Evolutionary conservation across 2,329 filamentous ascomycete genomes (phyloP).

Genomic region (Pseudogymnoascus sp.): DNA sequence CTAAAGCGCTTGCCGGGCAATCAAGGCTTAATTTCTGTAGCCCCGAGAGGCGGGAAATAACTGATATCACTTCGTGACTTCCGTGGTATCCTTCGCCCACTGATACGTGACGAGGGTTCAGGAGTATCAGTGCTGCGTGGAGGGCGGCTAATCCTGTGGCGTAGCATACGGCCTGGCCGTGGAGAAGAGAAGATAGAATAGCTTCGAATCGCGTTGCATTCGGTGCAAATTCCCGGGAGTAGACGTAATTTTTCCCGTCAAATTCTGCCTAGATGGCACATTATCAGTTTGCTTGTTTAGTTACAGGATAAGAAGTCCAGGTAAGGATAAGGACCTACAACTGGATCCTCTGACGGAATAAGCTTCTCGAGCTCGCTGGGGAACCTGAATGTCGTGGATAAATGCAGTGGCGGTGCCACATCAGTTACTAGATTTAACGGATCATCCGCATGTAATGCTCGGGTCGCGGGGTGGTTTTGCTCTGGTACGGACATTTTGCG

Average conservation of each 20-base stretch:
- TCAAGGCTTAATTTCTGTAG: constrained; percentile 66
- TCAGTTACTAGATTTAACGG: constrained; percentile 64
- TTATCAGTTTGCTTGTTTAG: constrained; percentile 2
- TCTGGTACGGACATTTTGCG: neutral
- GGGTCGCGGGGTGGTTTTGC: neutral
- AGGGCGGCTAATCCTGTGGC: constrained; percentile 79
- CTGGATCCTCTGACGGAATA: constrained; percentile 41
- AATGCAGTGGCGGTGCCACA: constrained; percentile 81
- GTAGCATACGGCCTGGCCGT: constrained; percentile 67
- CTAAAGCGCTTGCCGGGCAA: constrained; percentile 57
- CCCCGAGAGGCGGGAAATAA: constrained; percentile 69
- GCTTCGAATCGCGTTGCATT: constrained; percentile 81
- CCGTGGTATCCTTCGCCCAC: constrained; percentile 88
- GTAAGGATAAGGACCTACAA: constrained; percentile 38
- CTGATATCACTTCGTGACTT: constrained; percentile 72
- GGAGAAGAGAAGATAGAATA: constrained; percentile 66
- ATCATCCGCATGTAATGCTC: constrained; percentile 67
- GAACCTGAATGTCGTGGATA: constrained; percentile 92
- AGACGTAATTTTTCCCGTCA: constrained; percentile 58
- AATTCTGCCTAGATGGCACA: constrained; percentile 32
- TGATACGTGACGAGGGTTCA: constrained; percentile 76
- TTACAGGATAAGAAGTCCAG: neutral
- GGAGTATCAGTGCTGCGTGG: constrained; percentile 74
- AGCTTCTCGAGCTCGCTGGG: constrained; percentile 60
- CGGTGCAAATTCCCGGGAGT: constrained; percentile 72